Evolutionary conservation across 78 protist genomes (phyloP).

Genomic region (Thecamonas trahens): DNA sequence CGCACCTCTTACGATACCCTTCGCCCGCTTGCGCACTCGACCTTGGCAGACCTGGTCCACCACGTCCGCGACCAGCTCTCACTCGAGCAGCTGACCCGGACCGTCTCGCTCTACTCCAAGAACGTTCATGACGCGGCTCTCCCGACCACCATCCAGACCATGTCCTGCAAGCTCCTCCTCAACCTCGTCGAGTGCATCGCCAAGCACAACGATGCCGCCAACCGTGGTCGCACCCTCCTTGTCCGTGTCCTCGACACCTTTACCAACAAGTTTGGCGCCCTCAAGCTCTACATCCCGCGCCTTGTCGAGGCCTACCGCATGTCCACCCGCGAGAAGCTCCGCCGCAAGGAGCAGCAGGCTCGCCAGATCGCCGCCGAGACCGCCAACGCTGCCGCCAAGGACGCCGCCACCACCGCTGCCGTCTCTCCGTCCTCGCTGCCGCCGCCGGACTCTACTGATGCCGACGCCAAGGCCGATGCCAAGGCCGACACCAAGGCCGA

Average conservation of each 20-base stretch:
- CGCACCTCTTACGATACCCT: background rate
- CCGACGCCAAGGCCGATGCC: background rate
- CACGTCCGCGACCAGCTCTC: slow-evolving; percentile 57
- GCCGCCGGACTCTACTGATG: background rate
- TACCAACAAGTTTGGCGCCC: slow-evolving; percentile 61
- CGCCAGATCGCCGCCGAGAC: slow-evolving; percentile 7
- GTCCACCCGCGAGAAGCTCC: background rate
- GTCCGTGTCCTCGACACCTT: slow-evolving; percentile 57
- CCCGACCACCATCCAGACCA: slow-evolving; percentile 69
- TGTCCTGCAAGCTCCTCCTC: slow-evolving; percentile 73
- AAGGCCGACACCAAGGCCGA: too few species aligned
- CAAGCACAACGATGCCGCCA: slow-evolving; percentile 28
- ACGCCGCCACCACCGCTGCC: background rate
- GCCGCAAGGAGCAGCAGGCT: background rate
- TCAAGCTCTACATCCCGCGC: slow-evolving; percentile 45
- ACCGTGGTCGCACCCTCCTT: slow-evolving; percentile 42
- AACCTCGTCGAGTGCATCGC: slow-evolving; percentile 72
- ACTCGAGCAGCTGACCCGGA: slow-evolving; percentile 48
- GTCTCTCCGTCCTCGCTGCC: too few species aligned
- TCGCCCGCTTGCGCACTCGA: slow-evolving; percentile 69
- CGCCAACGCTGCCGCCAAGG: background rate
- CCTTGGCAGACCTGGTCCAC: slow-evolving; percentile 86
- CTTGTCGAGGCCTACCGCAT: slow-evolving; percentile 3
- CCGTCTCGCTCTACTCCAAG: slow-evolving; percentile 59
- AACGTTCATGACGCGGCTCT: slow-evolving; percentile 75